Conservation (phyloP, 352 stramenopile species). For the Phytophthora megakarya region DNA sequence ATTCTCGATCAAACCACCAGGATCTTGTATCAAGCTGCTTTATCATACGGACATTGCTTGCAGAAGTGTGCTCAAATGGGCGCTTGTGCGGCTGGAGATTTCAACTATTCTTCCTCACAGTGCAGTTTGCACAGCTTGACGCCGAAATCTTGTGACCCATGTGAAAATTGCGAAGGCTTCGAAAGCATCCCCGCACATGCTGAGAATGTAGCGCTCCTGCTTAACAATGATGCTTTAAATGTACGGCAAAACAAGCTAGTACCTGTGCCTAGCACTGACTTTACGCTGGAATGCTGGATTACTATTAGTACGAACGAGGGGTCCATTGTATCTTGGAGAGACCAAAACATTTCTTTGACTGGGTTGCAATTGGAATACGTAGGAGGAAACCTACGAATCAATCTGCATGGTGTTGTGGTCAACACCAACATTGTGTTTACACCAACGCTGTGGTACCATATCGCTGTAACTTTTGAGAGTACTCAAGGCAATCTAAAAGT, state of each 20-base stretch:
- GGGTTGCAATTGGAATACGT: conserved; percentile 23
- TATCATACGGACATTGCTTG: conserved; percentile 30
- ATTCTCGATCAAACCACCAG: not conserved
- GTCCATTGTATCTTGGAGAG: conserved; percentile 25
- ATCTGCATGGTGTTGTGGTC: conserved; percentile 23
- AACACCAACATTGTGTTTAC: conserved; percentile 16
- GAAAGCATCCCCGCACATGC: conserved; percentile 13
- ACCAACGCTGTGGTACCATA: conserved; percentile 22
- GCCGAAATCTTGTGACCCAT: conserved; percentile 9
- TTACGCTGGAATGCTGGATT: conserved; percentile 34
- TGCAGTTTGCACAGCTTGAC: conserved; percentile 16
- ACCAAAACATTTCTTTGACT: not conserved
- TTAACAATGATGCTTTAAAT: conserved; percentile 19
- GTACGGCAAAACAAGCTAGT: conserved; percentile 9
- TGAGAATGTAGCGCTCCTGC: conserved; percentile 17
- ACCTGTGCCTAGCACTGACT: conserved; percentile 1
- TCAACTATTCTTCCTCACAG: conserved; percentile 21
- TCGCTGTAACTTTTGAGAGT: conserved; percentile 27
- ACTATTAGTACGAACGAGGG: conserved; percentile 19
- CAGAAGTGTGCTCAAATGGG: conserved; percentile 7
- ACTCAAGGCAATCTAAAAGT: conserved; percentile 9
- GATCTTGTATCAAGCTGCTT: not conserved
- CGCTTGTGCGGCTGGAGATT: conserved; percentile 20
- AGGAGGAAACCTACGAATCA: conserved; percentile 10
- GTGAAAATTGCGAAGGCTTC: conserved; percentile 30